phyloP scores from a whole-genome alignment of 345 rosid species.

The Gossypium mustelinum region DNA sequence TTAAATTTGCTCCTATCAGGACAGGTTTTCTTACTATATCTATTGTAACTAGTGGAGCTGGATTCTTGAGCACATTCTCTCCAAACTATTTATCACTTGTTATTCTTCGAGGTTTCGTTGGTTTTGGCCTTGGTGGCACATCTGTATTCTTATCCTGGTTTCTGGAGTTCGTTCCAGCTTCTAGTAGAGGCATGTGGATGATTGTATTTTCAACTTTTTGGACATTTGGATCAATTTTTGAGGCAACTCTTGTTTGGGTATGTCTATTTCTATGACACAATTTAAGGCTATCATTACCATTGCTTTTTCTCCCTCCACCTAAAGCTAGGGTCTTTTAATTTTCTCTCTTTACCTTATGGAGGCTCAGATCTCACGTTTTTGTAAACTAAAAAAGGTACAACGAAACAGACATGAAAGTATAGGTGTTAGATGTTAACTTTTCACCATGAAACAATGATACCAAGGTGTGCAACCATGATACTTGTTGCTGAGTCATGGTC shows the following conservation, averaged over 20 bases:
- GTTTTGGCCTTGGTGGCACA: conserved; percentile 60
- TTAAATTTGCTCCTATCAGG: conserved; percentile 27
- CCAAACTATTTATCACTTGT: conserved; percentile 39
- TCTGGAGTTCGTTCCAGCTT: conserved; percentile 55
- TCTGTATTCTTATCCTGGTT: conserved; percentile 51
- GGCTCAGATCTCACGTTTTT: neutral
- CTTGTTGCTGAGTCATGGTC: neutral
- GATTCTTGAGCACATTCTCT: conserved; percentile 50
- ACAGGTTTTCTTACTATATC: conserved; percentile 41
- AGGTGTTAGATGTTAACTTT: neutral
- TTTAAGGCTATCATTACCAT: neutral
- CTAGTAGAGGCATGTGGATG: conserved; percentile 59
- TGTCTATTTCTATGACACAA: neutral
- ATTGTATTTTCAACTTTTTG: conserved; percentile 48
- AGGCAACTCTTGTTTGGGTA: conserved; percentile 64
- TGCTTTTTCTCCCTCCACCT: neutral
- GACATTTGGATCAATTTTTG: conserved; percentile 51
- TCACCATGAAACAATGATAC: neutral
- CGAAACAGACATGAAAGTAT: neutral
- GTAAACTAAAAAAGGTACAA: neutral
- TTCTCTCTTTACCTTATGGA: neutral
- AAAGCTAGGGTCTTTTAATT: neutral
- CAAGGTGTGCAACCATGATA: neutral
- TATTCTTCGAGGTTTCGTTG: conserved; percentile 45
- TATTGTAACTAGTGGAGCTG: conserved; percentile 44